Evolutionary conservation across 106 monocot genomes (phyloP).

Genomic region (Platanthera zijinensis): DNA sequence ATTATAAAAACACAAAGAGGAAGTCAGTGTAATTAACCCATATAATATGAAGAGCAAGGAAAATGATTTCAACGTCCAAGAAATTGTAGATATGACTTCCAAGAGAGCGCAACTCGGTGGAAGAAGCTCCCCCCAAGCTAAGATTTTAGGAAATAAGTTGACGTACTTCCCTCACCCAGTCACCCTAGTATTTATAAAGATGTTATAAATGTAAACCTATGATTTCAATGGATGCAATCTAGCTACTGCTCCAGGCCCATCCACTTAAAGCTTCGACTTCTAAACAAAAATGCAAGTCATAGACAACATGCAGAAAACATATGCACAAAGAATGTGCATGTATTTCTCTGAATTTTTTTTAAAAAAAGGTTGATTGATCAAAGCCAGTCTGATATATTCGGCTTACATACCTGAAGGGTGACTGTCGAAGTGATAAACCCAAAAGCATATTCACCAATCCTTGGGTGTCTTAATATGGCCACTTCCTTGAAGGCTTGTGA

Average conservation of each 20-base stretch:
- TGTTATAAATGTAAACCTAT: too few species aligned
- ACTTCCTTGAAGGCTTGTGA: constrained; percentile 92
- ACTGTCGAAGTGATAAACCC: constrained; percentile 84
- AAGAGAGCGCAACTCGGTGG: too few species aligned
- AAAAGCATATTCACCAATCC: constrained; percentile 91
- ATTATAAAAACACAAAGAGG: too few species aligned
- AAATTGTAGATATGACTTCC: not conserved
- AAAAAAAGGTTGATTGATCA: not conserved
- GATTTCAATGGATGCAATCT: not conserved
- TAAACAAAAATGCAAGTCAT: not conserved
- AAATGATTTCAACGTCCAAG: not conserved
- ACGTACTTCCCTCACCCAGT: too few species aligned
- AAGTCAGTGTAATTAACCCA: too few species aligned
- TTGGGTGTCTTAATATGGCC: constrained; percentile 82
- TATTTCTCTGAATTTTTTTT: not conserved
- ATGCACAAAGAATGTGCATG: not conserved
- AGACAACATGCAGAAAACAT: not conserved
- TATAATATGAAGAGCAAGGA: not conserved
- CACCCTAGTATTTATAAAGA: too few species aligned
- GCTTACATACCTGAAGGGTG: constrained; percentile 64
- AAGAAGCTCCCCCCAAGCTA: too few species aligned
- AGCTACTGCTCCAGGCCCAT: not conserved
- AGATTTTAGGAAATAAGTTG: too few species aligned
- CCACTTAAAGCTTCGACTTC: too few species aligned
- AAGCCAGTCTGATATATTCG: not conserved